These are phyloP conservation scores for Aspergillus amoenus DNA, from an alignment of 2,329 filamentous ascomycete genomes.

Conservation along the genomic window DNA sequence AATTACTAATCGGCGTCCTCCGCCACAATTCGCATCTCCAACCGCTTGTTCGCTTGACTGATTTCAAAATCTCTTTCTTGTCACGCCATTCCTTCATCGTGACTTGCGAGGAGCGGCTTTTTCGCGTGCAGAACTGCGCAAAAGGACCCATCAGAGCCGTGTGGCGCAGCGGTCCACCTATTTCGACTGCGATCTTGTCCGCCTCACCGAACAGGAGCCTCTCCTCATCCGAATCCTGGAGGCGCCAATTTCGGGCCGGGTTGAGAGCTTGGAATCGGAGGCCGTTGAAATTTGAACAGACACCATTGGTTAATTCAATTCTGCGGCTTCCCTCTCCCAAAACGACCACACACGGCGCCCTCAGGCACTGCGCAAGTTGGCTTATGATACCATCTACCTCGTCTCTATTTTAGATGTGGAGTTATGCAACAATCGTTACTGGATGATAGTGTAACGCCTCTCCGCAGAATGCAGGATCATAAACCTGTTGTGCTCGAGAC, in stretches of 20 bases:
- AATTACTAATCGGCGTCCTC: conserved; percentile 1
- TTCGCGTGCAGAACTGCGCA: background rate
- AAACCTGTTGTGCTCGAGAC: conserved; percentile 3
- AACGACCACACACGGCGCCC: background rate
- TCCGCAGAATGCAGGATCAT: conserved; percentile 10
- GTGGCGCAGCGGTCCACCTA: background rate
- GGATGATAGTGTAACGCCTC: conserved; percentile 6
- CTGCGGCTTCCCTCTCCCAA: background rate
- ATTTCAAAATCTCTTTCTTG: background rate
- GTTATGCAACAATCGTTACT: conserved; percentile 19
- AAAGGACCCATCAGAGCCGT: background rate
- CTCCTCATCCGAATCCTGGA: background rate
- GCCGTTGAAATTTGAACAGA: background rate
- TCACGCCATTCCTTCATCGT: background rate
- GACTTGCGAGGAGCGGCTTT: background rate
- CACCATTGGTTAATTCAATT: background rate
- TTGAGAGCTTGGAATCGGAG: background rate
- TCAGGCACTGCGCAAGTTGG: conserved; percentile 5
- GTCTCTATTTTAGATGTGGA: conserved; percentile 4
- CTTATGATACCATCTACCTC: conserved; percentile 10
- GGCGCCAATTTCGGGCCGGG: background rate
- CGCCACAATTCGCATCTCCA: background rate
- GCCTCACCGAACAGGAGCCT: background rate
- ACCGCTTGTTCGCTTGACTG: background rate
- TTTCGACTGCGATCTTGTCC: background rate